Evolutionary conservation across 257 asterid species (phyloP).

Genomic region (Solanum chmielewskii): DNA sequence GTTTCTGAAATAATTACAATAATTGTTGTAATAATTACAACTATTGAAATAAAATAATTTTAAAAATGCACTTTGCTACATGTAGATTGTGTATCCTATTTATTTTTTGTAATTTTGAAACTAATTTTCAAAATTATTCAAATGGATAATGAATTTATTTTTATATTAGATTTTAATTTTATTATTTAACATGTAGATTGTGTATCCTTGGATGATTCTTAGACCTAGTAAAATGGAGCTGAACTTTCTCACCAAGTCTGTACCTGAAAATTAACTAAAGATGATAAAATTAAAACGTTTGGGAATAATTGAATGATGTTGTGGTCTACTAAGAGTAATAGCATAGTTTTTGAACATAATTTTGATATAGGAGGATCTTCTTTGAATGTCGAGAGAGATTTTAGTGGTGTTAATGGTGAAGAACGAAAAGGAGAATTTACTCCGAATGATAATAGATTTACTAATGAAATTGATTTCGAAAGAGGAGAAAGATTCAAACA

Average conservation of each 20-base stretch:
- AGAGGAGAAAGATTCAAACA: background rate
- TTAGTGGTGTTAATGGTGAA: background rate
- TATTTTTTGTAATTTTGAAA: background rate
- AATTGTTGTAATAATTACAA: no score
- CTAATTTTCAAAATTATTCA: no score
- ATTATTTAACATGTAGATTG: no score
- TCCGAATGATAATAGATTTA: background rate
- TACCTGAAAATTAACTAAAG: background rate
- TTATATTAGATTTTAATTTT: no score
- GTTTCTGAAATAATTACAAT: no score
- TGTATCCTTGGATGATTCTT: background rate
- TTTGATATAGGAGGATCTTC: background rate
- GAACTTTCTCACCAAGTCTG: background rate
- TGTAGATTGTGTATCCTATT: background rate
- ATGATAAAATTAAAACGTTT: background rate
- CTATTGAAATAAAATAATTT: no score
- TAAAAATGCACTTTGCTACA: no score
- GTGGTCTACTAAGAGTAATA: background rate
- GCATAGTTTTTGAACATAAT: background rate
- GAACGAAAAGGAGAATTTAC: no score
- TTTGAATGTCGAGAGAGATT: no score
- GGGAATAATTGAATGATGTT: background rate
- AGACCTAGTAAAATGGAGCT: background rate
- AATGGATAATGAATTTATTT: no score
- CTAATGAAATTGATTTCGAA: no score